Conservation (phyloP, 2,329 filamentous ascomycete species). For the Penicillium polonicum region DNA sequence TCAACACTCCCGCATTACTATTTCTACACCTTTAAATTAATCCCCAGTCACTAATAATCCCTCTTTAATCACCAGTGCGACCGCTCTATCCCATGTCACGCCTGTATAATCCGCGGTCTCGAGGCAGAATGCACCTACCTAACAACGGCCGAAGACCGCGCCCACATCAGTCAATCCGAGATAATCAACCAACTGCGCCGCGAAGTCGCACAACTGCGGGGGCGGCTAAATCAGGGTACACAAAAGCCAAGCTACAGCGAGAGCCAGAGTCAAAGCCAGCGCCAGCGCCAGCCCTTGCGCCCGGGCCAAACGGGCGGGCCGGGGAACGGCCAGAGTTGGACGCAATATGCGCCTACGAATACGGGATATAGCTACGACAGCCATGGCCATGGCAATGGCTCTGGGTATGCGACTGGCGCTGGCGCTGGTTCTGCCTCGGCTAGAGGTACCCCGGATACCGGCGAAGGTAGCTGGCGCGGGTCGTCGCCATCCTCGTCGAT, state of each 20-base stretch:
- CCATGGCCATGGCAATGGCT: background rate
- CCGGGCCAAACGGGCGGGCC: background rate
- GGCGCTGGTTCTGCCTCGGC: background rate
- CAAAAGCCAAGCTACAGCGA: slow-evolving; percentile 2
- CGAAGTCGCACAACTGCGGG: slow-evolving; percentile 26
- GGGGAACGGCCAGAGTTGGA: background rate
- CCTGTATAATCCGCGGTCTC: slow-evolving; percentile 28
- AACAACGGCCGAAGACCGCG: slow-evolving; percentile 55
- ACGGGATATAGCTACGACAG: background rate
- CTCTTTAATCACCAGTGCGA: slow-evolving; percentile 23
- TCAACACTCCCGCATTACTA: background rate
- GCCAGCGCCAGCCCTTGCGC: background rate
- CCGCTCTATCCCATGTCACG: slow-evolving; percentile 28
- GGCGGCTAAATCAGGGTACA: slow-evolving; percentile 12
- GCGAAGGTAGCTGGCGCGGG: slow-evolving; percentile 18
- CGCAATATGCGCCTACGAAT: background rate
- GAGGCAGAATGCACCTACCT: slow-evolving; percentile 32
- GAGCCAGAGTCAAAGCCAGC: background rate
- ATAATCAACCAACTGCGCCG: slow-evolving; percentile 29
- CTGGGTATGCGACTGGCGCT: background rate
- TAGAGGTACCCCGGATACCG: background rate
- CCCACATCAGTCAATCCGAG: slow-evolving; percentile 60
- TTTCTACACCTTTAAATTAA: background rate
- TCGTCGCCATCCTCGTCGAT: slow-evolving; percentile 22
- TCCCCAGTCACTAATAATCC: background rate